phyloP scores from a whole-genome alignment of 2,329 filamentous ascomycete genomes.

The Neodidymelliopsis sp. region DNA sequence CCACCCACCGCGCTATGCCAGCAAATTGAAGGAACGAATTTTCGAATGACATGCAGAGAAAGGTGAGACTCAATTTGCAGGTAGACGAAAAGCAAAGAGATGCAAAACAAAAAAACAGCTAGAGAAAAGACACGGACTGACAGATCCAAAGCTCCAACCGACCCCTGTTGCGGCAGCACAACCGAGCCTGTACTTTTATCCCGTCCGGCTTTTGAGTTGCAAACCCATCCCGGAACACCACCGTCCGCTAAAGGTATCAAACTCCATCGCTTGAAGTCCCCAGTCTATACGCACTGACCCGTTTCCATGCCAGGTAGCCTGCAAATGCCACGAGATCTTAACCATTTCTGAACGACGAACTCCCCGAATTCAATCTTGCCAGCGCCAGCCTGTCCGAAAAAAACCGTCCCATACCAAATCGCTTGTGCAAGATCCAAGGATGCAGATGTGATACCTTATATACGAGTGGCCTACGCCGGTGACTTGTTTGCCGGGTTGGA shows the following conservation, averaged over 20 bases:
- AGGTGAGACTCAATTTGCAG: slow-evolving; percentile 11
- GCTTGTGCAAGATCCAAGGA: slow-evolving; percentile 43
- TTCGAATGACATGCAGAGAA: slow-evolving; percentile 13
- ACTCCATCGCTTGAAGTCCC: slow-evolving; percentile 47
- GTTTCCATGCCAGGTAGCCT: slow-evolving; percentile 44
- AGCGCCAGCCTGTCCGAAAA: slow-evolving; percentile 45
- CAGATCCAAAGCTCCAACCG: slow-evolving; percentile 17
- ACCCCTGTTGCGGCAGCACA: slow-evolving; percentile 7
- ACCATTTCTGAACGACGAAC: slow-evolving; percentile 47
- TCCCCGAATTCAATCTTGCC: slow-evolving; percentile 47
- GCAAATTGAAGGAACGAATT: slow-evolving; percentile 17
- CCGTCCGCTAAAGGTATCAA: slow-evolving; percentile 47
- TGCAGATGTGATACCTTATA: slow-evolving; percentile 44
- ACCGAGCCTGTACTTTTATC: slow-evolving; percentile 36
- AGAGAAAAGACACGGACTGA: slow-evolving; percentile 11
- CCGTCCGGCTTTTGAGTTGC: slow-evolving; percentile 42
- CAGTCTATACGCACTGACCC: slow-evolving; percentile 48
- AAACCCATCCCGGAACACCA: slow-evolving; percentile 45
- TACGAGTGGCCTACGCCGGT: slow-evolving; percentile 47
- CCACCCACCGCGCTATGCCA: slow-evolving; percentile 22
- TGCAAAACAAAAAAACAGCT: slow-evolving; percentile 11
- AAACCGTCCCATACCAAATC: slow-evolving; percentile 45
- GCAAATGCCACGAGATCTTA: slow-evolving; percentile 50
- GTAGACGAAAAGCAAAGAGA: slow-evolving; percentile 1
- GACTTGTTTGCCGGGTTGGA: slow-evolving; percentile 50